Evolutionary conservation across 495 filamentous ascomycete genomes (phyloP), one percentile per base, ranked within the genome.

Genomic region (Penicillium angulare): DNA sequence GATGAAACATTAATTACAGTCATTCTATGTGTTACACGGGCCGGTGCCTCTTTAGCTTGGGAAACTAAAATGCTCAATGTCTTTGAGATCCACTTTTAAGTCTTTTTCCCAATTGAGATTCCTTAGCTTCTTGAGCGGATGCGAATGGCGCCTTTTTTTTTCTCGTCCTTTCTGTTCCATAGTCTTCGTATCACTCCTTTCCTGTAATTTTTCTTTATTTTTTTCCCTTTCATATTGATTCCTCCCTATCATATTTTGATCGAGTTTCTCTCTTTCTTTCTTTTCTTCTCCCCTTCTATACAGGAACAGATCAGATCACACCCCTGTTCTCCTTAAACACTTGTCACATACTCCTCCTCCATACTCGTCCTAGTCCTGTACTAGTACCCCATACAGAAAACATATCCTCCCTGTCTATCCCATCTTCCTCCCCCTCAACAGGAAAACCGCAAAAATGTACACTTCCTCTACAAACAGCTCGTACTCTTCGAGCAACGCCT

Each of bases 21-120:
- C 60, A 63, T 63, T n/a, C 54, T 56, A 64, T 42, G 50, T 64
- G 61, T 64, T 59, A 64, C 61, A 55, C 60, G 57, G 57, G 32
- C 41, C 56, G 31, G 59, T 41, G 47, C 36, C 59, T 50, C n/a
- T 50, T n/a, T 57, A 57, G 53, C 35, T 55, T 49, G 41, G 31
- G 52, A 49, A n/a, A 59, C 55, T 60, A 57, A 57, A 48, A 40
- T 45, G 47, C 45, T 46, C 35, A 26, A 56, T 55, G 59, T 62
- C 56, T 62, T 45, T 60, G 62, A n/a, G n/a, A 60, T 65, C 62
- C 59, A 63, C 62, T 65, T 54, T 56, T 54, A 52, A 47, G 58
- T 64, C 53, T 54, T 48, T 54, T 57, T 56, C 41, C 20, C 43
- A 61, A 56, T 56, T 38, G 31, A 33, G 51, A 51, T 35, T 48